Conservation (phyloP, 306 rosid species). For the Lotus japonicus region DNA sequence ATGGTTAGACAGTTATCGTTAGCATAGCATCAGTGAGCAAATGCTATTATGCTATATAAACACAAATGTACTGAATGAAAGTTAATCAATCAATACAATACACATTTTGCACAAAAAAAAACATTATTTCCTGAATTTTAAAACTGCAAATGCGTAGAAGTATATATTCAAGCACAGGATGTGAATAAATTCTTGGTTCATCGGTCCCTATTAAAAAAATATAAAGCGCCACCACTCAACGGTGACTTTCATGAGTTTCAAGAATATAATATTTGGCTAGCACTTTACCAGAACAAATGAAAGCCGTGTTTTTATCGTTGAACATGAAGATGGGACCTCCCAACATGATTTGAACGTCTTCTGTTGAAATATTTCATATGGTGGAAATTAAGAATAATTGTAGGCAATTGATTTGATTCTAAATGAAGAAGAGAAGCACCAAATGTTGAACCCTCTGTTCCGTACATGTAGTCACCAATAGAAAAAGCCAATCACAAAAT, state of each 20-base stretch:
- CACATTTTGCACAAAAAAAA: too few relatives aligned
- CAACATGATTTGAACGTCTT: background rate
- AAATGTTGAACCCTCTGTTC: background rate
- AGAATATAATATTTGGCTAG: background rate
- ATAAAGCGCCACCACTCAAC: conserved; percentile 1
- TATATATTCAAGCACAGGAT: background rate
- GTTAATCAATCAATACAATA: too few relatives aligned
- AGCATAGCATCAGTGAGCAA: too few relatives aligned
- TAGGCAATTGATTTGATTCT: background rate
- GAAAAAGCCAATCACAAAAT: too few relatives aligned
- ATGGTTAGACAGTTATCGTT: too few relatives aligned
- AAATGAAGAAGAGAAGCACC: background rate
- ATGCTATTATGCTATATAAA: too few relatives aligned
- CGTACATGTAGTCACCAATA: too few relatives aligned
- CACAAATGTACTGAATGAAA: too few relatives aligned
- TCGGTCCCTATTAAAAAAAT: background rate
- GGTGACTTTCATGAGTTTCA: background rate
- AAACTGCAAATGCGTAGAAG: background rate
- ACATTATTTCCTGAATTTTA: background rate
- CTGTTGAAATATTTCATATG: background rate
- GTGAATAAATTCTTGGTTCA: conserved; percentile 14
- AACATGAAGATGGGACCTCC: background rate
- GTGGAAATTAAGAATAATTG: background rate
- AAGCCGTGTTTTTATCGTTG: background rate
- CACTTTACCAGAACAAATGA: background rate